These are phyloP conservation scores for Boletus vinaceobasis DNA, from an alignment of 768 basidiomycete species.

Conservation along the genomic window DNA sequence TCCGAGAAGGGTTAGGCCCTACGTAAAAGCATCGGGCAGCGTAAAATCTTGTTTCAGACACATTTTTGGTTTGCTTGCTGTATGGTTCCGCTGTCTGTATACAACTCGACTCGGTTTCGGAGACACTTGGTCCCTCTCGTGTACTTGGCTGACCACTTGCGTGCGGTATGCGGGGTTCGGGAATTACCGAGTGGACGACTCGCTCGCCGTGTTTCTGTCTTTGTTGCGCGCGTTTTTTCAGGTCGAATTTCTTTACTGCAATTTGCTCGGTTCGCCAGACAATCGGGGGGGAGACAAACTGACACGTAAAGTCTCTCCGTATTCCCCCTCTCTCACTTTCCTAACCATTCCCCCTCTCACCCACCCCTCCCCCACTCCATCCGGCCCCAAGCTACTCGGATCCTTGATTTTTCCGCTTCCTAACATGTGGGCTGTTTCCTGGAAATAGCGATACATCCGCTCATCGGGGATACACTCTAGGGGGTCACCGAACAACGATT, in stretches of 20 bases:
- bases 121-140: not conserved
- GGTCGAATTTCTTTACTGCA: conserved; percentile 5
- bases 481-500: conserved; percentile 23
- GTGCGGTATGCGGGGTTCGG: conserved; percentile 25
- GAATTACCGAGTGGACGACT: conserved; percentile 23
- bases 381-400: not conserved
- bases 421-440: conserved; percentile 22
- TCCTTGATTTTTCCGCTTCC: not conserved
- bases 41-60: conserved; percentile 1
- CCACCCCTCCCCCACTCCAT: conserved; percentile 1
- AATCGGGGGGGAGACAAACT: conserved; percentile 8
- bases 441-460: conserved; percentile 7
- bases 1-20: conserved; percentile 53
- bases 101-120: not conserved
- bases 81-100: conserved; percentile 8
- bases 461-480: conserved; percentile 24
- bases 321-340: not conserved
- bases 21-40: conserved; percentile 13
- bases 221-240: conserved; percentile 20
- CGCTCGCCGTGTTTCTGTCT: conserved; percentile 9
- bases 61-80: conserved; percentile 1
- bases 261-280: conserved; percentile 3
- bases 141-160: conserved; percentile 15
- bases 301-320: conserved; percentile 12
- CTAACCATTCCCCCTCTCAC: conserved; percentile 1